Base-by-base conservation (phyloP, 225 moss, liverwort and hornwort species). In the Anthoceros angustus region DNA sequence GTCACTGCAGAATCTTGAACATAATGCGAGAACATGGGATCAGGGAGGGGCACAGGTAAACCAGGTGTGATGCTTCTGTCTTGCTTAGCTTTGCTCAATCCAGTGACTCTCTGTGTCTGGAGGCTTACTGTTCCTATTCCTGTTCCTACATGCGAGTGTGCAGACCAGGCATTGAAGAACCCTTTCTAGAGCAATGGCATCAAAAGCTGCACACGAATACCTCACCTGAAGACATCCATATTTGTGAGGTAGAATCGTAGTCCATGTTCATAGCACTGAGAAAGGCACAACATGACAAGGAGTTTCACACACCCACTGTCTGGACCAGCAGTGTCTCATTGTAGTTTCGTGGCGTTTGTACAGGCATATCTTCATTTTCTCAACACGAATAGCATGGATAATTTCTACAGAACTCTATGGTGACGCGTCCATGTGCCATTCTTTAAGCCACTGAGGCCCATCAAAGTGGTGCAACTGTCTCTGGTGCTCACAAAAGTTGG, bases 301-400 rank as follows among this genome's bases (percentile, higher is more conserved):
- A 1, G 32, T 32, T 32, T 32, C 32, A 32, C 32, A 32, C 32
- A 32, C 32, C 32, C n/a, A n/a, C 32, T 32, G 32, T 32, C 32
- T 32, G 32, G 32, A 32, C 2, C 32, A 32, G 32, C 32, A 32
- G 1, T 62, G n/a, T 62, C 63, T 41, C 26, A 63, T 20, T 20
- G 5, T 32, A 63, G 40, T 9, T 8, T 14, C 20, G 12, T 64
- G 21, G 25, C 24, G 20, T 42, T 9, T 15, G 49, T 66, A 70
- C 74, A 74, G 74, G 74, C 70, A 70, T 74, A 74, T 25, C 69
- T 74, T 55, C 65, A 67, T 12, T 74, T 74, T 40, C 70, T 74
- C 23, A 50, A 61, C 60, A 70, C 70, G 7, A 70, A 70, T 42
- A 74, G 32, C 61, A 66, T 62, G 70, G 74, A 74, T 32, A 43